phyloP scores from a whole-genome alignment of 768 basidiomycete genomes.

The Mycena albidolilacea region DNA sequence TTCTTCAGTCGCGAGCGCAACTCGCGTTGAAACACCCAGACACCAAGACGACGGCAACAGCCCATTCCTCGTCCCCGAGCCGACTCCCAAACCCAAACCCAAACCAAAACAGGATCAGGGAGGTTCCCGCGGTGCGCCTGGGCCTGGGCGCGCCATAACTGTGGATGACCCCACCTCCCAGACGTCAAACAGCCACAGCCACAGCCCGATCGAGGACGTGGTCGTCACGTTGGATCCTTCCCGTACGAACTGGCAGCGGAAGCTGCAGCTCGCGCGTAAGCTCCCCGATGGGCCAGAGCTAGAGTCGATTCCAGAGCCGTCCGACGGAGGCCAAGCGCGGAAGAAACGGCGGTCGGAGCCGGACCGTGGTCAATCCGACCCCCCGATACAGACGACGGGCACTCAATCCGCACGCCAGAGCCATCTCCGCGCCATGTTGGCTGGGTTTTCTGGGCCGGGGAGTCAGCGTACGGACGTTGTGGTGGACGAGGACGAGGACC shows the following conservation, averaged over 20 bases:
- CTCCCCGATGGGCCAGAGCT: constrained; percentile 30
- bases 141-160: not conserved
- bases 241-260: constrained; percentile 21
- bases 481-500: constrained; percentile 42
- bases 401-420: constrained; percentile 40
- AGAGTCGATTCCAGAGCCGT: not conserved
- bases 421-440: constrained; percentile 63
- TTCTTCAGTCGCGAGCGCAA: not conserved
- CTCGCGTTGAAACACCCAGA: not conserved
- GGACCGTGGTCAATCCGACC: not conserved
- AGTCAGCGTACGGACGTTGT: constrained; percentile 48
- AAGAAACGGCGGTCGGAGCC: constrained; percentile 54
- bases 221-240: constrained; percentile 24
- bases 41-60: constrained; percentile 16
- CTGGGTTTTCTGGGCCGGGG: constrained; percentile 68
- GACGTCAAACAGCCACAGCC: not conserved
- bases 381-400: not conserved
- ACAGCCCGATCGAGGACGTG: constrained; percentile 15
- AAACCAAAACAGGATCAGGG: not conserved
- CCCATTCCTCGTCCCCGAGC: constrained; percentile 26
- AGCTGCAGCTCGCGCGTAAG: constrained; percentile 25
- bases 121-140: not conserved
- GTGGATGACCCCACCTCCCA: not conserved
- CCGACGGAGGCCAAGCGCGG: constrained; percentile 35
- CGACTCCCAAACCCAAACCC: not conserved